Evolutionary conservation across 1,284 basidiomycete genomes (phyloP), one percentile per base, ranked within the genome.

Genomic region (Sanguinoderma infundibulare): DNA sequence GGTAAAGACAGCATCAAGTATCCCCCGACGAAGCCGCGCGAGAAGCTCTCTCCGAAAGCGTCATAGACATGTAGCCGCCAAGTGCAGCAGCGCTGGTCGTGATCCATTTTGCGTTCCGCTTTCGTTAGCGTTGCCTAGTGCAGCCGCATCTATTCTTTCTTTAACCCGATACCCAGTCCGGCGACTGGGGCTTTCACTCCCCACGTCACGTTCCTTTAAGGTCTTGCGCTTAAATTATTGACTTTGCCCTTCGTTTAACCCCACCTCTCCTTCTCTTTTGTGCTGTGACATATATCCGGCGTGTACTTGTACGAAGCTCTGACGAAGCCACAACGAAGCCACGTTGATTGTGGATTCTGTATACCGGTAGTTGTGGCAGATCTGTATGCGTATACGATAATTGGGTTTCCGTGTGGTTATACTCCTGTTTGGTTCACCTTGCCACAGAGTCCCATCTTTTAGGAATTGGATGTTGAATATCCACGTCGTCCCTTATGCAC

Each of bases 1-100:
- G 42, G 54, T n/a, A 24, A 68, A 87, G 89, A 92, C 75, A 87
- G 96, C 73, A 97, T 57, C 44, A 51, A 35, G 28, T 61, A 49
- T 36, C 60, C 60, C 5, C 35, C 59, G 34, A 56, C 53, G 22
- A 52, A 35, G 54, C n/a, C n/a, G n/a, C n/a, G n/a, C n/a, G n/a
- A n/a, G n/a, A n/a, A n/a, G n/a, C n/a, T n/a, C n/a, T n/a, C n/a
- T n/a, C n/a, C n/a, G n/a, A n/a, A n/a, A n/a, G n/a, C n/a, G n/a
- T n/a, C n/a, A n/a, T n/a, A n/a, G n/a, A n/a, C n/a, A n/a, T n/a
- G n/a, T n/a, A n/a, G n/a, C n/a, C n/a, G n/a, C n/a, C n/a, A n/a
- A n/a, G n/a, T n/a, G n/a, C n/a, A n/a, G n/a, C 34, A 7, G n/a
- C 20, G 30, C 34, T 22, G 49, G 49, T 30, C 39, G 7, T 26